Percentiles rank a stretch among this genome's conserved stretches.
Evolutionary conservation across 805 yeast genomes (phyloP).

Genomic region (Wickerhamomyces chambardii): DNA sequence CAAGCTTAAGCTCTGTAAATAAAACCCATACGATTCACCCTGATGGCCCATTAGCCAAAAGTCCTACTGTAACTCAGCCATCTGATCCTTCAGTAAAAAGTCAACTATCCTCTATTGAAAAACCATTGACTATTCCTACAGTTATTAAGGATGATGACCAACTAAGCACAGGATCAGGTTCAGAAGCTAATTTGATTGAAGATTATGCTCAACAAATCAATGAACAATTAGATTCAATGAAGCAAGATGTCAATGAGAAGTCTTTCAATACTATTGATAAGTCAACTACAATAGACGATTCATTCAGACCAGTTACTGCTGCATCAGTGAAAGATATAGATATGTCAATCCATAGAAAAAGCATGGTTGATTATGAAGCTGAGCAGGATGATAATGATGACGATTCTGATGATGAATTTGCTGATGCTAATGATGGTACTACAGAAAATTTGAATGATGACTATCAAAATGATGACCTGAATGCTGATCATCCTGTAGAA

Average conservation of each 20-base stretch:
- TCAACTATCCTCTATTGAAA: too few species aligned
- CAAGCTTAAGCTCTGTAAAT: too few species aligned
- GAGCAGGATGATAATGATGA: constrained; percentile 7
- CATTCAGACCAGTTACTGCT: neutral
- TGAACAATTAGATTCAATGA: neutral
- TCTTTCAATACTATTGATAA: neutral
- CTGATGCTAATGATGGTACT: constrained; percentile 1
- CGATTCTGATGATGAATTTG: neutral
- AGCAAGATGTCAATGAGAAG: neutral
- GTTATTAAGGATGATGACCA: too few species aligned
- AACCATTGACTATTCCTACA: too few species aligned
- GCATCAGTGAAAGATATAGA: constrained; percentile 14
- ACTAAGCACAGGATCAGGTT: too few species aligned
- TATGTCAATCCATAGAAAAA: constrained; percentile 22
- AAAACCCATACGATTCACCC: too few species aligned
- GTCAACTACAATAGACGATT: too few species aligned
- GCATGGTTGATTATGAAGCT: constrained; percentile 12
- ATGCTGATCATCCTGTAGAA: constrained; percentile 18
- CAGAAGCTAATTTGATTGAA: neutral
- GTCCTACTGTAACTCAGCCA: too few species aligned
- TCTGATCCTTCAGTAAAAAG: too few species aligned
- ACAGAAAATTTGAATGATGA: neutral
- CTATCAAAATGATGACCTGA: constrained; percentile 5
- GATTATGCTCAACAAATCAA: neutral
- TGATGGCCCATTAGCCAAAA: too few species aligned